Evolutionary conservation across 2,329 filamentous ascomycete species (phyloP).

Genomic region (Trichoderma polysporum): DNA sequence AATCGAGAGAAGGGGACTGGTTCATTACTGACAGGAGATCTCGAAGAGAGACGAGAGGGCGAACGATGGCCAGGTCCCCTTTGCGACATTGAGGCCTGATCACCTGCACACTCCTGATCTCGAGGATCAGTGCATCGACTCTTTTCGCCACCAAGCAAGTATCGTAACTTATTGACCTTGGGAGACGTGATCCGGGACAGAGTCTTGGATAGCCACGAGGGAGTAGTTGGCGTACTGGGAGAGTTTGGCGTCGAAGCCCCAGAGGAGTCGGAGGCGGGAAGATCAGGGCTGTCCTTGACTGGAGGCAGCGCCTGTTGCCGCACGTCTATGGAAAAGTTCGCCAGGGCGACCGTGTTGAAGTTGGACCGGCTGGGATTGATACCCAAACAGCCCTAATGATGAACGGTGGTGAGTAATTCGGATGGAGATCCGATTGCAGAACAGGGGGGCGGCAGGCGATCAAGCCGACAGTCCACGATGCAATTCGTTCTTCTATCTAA

Average conservation of each 20-base stretch:
- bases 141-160: slow-evolving; percentile 27
- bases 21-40: slow-evolving; percentile 43
- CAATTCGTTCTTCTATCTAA: neutral
- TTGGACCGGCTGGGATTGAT: slow-evolving; percentile 35
- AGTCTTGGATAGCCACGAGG: slow-evolving; percentile 31
- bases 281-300: slow-evolving; percentile 34
- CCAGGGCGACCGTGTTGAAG: slow-evolving; percentile 34
- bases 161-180: slow-evolving; percentile 27
- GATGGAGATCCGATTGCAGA: slow-evolving; percentile 1
- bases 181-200: slow-evolving; percentile 27
- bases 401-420: neutral
- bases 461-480: slow-evolving; percentile 3
- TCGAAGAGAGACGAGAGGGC: slow-evolving; percentile 51
- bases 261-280: slow-evolving; percentile 35
- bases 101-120: slow-evolving; percentile 53
- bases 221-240: slow-evolving; percentile 37
- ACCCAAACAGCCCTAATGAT: slow-evolving; percentile 37
- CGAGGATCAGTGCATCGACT: slow-evolving; percentile 59
- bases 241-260: slow-evolving; percentile 36
- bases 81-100: slow-evolving; percentile 65
- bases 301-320: slow-evolving; percentile 36
- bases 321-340: slow-evolving; percentile 34
- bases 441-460: neutral
- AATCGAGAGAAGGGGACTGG: slow-evolving; percentile 29
- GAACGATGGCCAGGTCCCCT: slow-evolving; percentile 56